phyloP scores from a whole-genome alignment of 108 stramenopile genomes.

The Hondaea fermentalgiana region DNA sequence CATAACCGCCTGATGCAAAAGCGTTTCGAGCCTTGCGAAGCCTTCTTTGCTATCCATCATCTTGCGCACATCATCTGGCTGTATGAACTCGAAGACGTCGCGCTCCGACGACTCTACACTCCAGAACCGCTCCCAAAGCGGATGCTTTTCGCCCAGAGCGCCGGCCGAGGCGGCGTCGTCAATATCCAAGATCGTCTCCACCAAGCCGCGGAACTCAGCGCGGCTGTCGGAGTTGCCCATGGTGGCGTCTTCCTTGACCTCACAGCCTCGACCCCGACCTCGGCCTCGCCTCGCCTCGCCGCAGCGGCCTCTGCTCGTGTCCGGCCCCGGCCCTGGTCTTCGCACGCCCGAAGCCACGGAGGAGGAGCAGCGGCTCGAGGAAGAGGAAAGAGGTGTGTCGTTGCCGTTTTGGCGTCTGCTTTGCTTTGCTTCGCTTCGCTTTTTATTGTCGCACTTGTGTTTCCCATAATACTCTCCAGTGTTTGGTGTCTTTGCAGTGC shows the following conservation, averaged over 20 bases:
- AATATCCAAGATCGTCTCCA: not conserved
- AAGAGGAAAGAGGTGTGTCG: no score
- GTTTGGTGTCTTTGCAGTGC: no score
- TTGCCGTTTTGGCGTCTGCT: no score
- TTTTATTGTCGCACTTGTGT: no score
- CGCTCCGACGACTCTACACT: not conserved
- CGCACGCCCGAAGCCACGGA: no score
- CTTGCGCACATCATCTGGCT: not conserved
- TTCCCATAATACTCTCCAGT: no score
- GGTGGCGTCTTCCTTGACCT: no score
- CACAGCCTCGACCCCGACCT: not conserved
- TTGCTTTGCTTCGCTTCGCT: no score
- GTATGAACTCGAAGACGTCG: not conserved
- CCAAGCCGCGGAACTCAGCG: conserved; percentile 3
- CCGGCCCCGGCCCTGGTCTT: no score
- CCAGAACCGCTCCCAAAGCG: conserved; percentile 2
- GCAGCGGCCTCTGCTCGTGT: no score
- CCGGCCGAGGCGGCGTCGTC: not conserved
- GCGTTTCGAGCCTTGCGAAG: not conserved
- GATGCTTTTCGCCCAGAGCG: not conserved
- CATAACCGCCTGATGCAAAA: not conserved
- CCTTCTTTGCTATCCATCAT: not conserved
- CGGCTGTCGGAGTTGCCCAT: conserved; percentile 7
- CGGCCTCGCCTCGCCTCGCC: not conserved
- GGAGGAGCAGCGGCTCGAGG: no score